Evolutionary conservation across 2,329 filamentous ascomycete genomes (phyloP), one percentile per base, ranked within the genome.

Genomic region (Sordariomycetes sp.): DNA sequence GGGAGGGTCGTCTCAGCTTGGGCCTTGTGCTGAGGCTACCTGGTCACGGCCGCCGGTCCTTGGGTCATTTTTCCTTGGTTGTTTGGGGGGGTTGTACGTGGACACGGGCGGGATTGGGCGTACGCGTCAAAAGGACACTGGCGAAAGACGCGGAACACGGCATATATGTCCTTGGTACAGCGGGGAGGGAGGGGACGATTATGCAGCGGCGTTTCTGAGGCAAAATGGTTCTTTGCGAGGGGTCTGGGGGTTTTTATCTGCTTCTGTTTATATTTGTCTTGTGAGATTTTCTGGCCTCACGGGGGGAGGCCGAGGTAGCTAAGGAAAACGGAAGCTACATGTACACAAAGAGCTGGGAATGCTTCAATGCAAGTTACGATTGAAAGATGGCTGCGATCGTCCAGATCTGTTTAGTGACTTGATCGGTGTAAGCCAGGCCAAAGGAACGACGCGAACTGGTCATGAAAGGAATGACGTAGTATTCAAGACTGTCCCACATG

Each of bases 21-120:
- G 46, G 46, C n/a, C 22, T n/a, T 20, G 6, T 24, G 46, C n/a
- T 12, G 46, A 50, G 20, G 46, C 3, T n/a, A n/a, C 22, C 22
- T 11, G 46, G 46, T 22, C 20, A 24, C 20, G 22, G 20, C 46
- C n/a, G n/a, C 22, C 2, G 46, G 16, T 51, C 43, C n/a, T 32
- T 37, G 6, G n/a, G 22, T 24, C n/a, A 20, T 57, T 57, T 50
- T 57, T 57, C 34, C 24, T 34, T 57, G 8, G 50, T 57, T n/a
- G 40, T 46, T 50, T 22, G 22, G 18, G n/a, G 35, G 46, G 46
- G 65, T 64, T 73, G 71, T 72, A 74, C 68, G 67, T 74, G 71
- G 66, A 72, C 67, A 67, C 67, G 64, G 66, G 28, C 4, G 28
- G 28, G 72, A 65, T 43, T 65, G 70, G 70, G 67, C 67, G 73